Percentiles rank a stretch among this genome's conserved stretches.
phyloP scores from a whole-genome alignment of 2,329 filamentous ascomycete species.

The Diaporthe capsici region DNA sequence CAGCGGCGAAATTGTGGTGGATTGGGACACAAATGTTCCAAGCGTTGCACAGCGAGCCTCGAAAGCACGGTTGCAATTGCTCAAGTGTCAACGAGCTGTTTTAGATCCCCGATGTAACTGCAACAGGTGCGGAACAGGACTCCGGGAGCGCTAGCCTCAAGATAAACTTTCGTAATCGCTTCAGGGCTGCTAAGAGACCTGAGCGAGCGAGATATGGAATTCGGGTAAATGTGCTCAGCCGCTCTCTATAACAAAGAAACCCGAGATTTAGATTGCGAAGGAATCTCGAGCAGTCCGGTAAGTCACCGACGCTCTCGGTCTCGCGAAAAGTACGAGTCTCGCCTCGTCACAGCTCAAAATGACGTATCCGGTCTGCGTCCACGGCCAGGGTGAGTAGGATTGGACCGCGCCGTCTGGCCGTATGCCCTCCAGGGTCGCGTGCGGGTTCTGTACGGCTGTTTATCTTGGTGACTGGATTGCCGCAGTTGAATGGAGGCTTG shows the following conservation, averaged over 20 bases:
- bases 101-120: constrained; percentile 15
- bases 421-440: constrained; percentile 6
- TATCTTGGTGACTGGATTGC: neutral
- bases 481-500: neutral
- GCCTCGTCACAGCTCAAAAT: constrained; percentile 13
- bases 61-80: neutral
- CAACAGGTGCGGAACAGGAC: neutral
- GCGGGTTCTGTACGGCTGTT: neutral
- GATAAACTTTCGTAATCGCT: constrained; percentile 21
- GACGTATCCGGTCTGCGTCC: neutral
- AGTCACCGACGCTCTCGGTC: neutral
- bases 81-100: constrained; percentile 16
- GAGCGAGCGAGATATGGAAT: constrained; percentile 14
- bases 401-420: neutral
- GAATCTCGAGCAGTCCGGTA: constrained; percentile 5
- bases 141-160: constrained; percentile 1
- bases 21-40: neutral
- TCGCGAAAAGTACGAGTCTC: neutral
- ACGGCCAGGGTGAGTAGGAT: neutral
- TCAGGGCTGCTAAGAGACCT: neutral
- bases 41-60: neutral
- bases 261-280: neutral
- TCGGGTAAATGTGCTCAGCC: constrained; percentile 11
- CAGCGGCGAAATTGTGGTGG: neutral
- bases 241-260: neutral